phyloP scores from a whole-genome alignment of 2,329 filamentous ascomycete species.

The Dothidotthia symphoricarpi region DNA sequence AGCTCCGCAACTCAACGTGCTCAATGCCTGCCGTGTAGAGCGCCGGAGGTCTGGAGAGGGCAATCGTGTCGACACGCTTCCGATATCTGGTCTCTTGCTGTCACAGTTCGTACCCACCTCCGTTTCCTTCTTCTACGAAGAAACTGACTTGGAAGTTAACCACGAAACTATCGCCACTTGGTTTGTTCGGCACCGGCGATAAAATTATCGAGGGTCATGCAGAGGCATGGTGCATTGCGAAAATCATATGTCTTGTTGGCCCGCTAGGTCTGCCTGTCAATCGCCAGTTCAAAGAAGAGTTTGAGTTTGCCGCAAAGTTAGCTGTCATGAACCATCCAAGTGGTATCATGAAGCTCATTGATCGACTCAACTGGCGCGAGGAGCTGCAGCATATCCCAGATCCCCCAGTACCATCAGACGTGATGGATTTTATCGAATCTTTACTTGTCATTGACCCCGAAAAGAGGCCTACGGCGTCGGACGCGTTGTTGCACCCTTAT shows the following conservation, averaged over 20 bases:
- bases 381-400: slow-evolving; percentile 6
- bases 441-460: slow-evolving; percentile 11
- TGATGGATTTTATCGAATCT: slow-evolving; percentile 13
- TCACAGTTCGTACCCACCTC: neutral
- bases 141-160: slow-evolving; percentile 14
- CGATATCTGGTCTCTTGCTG: neutral
- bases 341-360: slow-evolving; percentile 6
- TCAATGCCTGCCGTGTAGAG: slow-evolving; percentile 3
- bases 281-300: slow-evolving; percentile 7
- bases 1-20: slow-evolving; percentile 3
- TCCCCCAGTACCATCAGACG: slow-evolving; percentile 4
- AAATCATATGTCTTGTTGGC: slow-evolving; percentile 19
- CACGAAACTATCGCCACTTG: slow-evolving; percentile 8
- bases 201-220: slow-evolving; percentile 16
- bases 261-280: slow-evolving; percentile 12
- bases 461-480: slow-evolving; percentile 8
- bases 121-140: neutral
- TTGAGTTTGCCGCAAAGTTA: slow-evolving; percentile 7
- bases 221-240: slow-evolving; percentile 24
- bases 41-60: slow-evolving; percentile 2
- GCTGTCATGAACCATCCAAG: slow-evolving; percentile 3
- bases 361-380: slow-evolving; percentile 4
- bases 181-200: slow-evolving; percentile 16
- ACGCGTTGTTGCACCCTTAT: slow-evolving; percentile 10
- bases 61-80: neutral